Evolutionary conservation across 768 basidiomycete genomes (phyloP).

Genomic region (Xanthoconium purpureum): DNA sequence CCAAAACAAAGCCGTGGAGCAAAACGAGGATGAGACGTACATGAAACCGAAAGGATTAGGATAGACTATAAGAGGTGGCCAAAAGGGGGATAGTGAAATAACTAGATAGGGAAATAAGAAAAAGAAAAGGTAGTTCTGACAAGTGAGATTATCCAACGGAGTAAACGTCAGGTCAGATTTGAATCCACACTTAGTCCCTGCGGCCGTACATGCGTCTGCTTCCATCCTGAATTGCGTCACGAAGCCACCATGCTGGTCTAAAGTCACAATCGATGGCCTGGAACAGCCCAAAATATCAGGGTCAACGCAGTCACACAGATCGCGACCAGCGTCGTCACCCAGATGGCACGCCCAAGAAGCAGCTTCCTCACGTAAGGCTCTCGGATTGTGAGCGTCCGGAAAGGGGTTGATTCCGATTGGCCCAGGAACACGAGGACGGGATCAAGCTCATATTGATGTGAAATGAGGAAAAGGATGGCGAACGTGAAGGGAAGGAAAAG

Average conservation of each 20-base stretch:
- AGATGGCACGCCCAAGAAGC: slow-evolving; percentile 83
- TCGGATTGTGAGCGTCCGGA: slow-evolving; percentile 86
- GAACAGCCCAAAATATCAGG: slow-evolving; percentile 93
- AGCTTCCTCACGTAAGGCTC: slow-evolving; percentile 95
- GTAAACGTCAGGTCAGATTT: slow-evolving; percentile 14
- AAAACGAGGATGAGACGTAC: slow-evolving; percentile 21
- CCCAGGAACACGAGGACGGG: slow-evolving; percentile 91
- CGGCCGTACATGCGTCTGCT: slow-evolving; percentile 7
- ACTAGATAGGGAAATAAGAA: slow-evolving; percentile 34
- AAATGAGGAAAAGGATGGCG: slow-evolving; percentile 86
- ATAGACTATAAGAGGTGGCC: slow-evolving; percentile 20
- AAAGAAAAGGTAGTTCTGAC: slow-evolving; percentile 19
- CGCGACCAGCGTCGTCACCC: slow-evolving; percentile 81
- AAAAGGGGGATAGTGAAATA: slow-evolving; percentile 22
- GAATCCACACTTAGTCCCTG: slow-evolving; percentile 16
- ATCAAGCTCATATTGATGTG: slow-evolving; percentile 96
- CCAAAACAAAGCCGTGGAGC: slow-evolving; percentile 13
- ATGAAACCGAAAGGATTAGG: slow-evolving; percentile 26
- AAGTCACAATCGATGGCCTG: slow-evolving; percentile 78
- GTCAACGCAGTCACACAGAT: slow-evolving; percentile 77
- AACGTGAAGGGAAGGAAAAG: slow-evolving; percentile 92
- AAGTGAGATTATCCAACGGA: slow-evolving; percentile 21
- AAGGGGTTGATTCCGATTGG: slow-evolving; percentile 95
- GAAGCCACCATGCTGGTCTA: neutral
- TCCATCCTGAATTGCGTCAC: slow-evolving; percentile 10